phyloP scores from a whole-genome alignment of 106 monocot species.

The Narthecium ossifragum region DNA sequence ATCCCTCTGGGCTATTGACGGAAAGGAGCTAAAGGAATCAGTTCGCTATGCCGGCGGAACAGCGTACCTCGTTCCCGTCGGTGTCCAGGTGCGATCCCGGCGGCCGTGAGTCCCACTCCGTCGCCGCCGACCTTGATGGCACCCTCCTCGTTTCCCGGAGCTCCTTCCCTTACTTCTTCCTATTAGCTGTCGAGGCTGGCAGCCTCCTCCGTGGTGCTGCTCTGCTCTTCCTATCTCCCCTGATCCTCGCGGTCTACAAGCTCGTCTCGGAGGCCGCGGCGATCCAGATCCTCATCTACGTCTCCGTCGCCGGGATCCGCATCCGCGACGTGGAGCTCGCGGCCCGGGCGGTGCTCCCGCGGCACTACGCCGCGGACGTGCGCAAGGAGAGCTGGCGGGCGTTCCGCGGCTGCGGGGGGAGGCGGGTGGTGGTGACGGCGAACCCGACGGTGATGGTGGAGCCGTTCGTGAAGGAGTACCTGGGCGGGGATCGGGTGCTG shows the following conservation, averaged over 20 bases:
- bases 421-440: slow-evolving; percentile 79
- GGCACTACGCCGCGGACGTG: slow-evolving; percentile 72
- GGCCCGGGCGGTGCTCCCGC: slow-evolving; percentile 62
- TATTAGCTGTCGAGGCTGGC: slow-evolving; percentile 79
- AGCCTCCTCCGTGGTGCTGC: slow-evolving; percentile 47
- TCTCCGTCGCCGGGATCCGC: slow-evolving; percentile 42
- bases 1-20: no score
- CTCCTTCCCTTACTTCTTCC: slow-evolving; percentile 95
- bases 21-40: not conserved
- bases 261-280: slow-evolving; percentile 51
- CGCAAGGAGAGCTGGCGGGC: slow-evolving; percentile 52
- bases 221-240: slow-evolving; percentile 60
- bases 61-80: slow-evolving; percentile 27
- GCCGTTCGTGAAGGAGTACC: slow-evolving; percentile 59
- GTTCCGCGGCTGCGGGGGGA: slow-evolving; percentile 43
- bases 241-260: slow-evolving; percentile 46
- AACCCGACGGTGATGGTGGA: slow-evolving; percentile 79
- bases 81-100: slow-evolving; percentile 26
- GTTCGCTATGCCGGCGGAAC: slow-evolving; percentile 3
- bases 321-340: slow-evolving; percentile 55
- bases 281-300: slow-evolving; percentile 63
- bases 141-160: slow-evolving; percentile 64
- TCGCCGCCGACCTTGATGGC: slow-evolving; percentile 82
- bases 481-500: slow-evolving; percentile 63
- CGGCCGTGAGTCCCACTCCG: slow-evolving; percentile 26